phyloP scores from a whole-genome alignment of 805 yeast genomes.

The Sugiyamaella boreocaroliniensis region DNA sequence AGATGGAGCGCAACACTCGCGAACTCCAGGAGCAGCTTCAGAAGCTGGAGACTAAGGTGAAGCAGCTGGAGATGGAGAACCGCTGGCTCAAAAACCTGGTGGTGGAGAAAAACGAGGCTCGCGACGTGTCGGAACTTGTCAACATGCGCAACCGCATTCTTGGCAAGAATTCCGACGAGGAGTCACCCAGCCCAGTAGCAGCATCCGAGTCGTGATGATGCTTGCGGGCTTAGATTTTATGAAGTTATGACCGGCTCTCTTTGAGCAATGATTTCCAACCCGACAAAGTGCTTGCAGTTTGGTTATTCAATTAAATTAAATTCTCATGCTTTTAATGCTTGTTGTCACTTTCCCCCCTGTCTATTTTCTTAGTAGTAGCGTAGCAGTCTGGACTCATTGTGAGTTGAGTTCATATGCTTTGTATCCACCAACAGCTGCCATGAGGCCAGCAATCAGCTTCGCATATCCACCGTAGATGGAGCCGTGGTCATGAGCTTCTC shows the following conservation, averaged over 20 bases:
- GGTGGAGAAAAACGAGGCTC: constrained; percentile 54
- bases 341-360: too few species aligned
- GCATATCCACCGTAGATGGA: constrained; percentile 20
- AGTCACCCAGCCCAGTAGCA: neutral
- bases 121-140: constrained; percentile 25
- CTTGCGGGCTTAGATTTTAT: neutral
- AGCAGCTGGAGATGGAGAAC: constrained; percentile 90
- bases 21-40: constrained; percentile 65
- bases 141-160: constrained; percentile 23
- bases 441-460: constrained; percentile 16
- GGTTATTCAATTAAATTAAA: neutral
- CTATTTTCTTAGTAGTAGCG: neutral
- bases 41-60: constrained; percentile 63
- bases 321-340: neutral
- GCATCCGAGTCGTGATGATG: too few species aligned
- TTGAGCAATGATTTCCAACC: neutral
- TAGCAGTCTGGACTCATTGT: neutral
- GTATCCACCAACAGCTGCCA: constrained; percentile 24
- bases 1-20: constrained; percentile 70
- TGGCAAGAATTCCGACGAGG: constrained; percentile 4
- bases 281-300: neutral
- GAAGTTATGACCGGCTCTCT: neutral
- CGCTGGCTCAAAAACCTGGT: constrained; percentile 75
- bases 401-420: constrained; percentile 9
- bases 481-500: constrained; percentile 17